These are phyloP conservation scores for Rhodotorula taiwanensis DNA, from an alignment of 768 basidiomycete genomes.

Conservation along the genomic window DNA sequence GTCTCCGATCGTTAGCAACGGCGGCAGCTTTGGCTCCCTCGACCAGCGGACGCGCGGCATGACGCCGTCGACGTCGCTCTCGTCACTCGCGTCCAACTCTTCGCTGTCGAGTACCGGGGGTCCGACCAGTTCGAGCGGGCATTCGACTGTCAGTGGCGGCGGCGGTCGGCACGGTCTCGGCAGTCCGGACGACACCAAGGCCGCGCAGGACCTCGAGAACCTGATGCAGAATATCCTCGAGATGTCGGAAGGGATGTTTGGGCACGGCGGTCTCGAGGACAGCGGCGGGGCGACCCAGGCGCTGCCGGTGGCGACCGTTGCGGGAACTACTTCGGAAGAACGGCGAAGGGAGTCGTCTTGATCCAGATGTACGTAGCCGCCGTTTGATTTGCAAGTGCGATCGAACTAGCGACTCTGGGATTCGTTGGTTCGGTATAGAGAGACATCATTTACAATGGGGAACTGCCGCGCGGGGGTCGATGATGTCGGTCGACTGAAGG, in stretches of 20 bases:
- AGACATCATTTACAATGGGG: too few species aligned
- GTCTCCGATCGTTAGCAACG: too few species aligned
- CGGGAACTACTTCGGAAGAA: too few species aligned
- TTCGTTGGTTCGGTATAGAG: too few species aligned
- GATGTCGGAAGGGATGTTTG: conserved; percentile 8
- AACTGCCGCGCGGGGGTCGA: too few species aligned
- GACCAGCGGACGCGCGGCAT: neutral
- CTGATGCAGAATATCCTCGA: conserved; percentile 26
- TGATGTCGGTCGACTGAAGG: too few species aligned
- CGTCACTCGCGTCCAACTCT: conserved; percentile 5
- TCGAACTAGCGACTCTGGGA: too few species aligned
- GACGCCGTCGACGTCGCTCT: conserved; percentile 2
- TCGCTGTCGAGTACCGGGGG: neutral
- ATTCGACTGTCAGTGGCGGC: neutral
- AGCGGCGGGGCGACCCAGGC: neutral
- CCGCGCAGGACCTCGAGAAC: conserved; percentile 25
- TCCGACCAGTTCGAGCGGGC: neutral
- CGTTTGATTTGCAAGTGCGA: too few species aligned
- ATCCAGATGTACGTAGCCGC: too few species aligned
- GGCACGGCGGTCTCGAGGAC: neutral
- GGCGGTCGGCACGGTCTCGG: neutral
- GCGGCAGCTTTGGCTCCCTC: too few species aligned
- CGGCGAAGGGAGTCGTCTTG: too few species aligned
- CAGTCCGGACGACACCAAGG: conserved; percentile 19
- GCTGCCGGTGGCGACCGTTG: too few species aligned